Conservation (phyloP, 345 rosid genomes). For the Carallia pectinifolia region DNA sequence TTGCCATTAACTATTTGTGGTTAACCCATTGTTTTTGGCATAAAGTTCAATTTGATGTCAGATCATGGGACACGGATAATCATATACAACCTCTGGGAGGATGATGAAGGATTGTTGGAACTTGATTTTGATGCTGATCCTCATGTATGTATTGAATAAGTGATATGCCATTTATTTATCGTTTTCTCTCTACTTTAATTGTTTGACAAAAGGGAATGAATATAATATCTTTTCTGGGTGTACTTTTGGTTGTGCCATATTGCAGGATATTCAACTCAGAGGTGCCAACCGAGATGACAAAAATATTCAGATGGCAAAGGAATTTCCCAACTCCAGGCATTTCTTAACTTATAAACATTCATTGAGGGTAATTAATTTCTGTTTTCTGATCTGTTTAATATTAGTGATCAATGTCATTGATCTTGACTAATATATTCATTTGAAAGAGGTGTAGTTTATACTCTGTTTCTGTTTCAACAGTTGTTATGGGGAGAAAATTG, state of each 20-base stretch:
- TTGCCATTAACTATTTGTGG: background rate
- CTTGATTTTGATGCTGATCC: conserved; percentile 82
- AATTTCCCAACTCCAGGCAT: conserved; percentile 79
- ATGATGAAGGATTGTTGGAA: conserved; percentile 78
- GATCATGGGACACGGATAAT: conserved; percentile 80
- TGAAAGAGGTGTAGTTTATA: background rate
- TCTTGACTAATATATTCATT: background rate
- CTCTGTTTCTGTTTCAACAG: no score
- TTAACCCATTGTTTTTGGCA: conserved; percentile 15
- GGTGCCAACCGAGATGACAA: conserved; percentile 96
- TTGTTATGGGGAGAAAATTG: no score
- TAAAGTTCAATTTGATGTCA: conserved; percentile 69
- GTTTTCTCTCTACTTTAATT: background rate
- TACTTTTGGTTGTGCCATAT: conserved; percentile 3
- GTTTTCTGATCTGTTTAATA: background rate
- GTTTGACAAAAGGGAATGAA: background rate
- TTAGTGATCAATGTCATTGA: background rate
- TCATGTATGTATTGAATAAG: conserved; percentile 45
- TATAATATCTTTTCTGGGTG: background rate
- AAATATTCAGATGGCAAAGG: conserved; percentile 76
- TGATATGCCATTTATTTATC: conserved; percentile 7
- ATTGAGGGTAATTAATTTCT: conserved; percentile 57
- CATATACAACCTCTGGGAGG: conserved; percentile 94
- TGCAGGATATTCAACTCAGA: conserved; percentile 95
- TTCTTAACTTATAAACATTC: conserved; percentile 86